Conservation (phyloP, 2,329 filamentous ascomycete species). For the Apiospora saccharicola region DNA sequence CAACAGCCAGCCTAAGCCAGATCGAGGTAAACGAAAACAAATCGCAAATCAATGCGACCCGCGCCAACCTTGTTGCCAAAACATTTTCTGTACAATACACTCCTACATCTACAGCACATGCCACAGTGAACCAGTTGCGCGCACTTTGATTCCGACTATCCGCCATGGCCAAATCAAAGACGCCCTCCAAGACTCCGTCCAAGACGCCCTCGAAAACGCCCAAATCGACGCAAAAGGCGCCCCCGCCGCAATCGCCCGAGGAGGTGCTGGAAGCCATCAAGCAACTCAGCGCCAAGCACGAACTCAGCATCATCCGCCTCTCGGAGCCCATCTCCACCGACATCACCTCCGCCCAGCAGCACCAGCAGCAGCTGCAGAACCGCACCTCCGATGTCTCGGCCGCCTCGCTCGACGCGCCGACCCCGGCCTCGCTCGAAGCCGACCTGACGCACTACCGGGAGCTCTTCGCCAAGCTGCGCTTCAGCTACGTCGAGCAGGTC, state of each 20-base stretch:
- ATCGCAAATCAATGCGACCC: background rate
- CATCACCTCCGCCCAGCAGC: constrained; percentile 47
- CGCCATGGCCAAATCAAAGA: constrained; percentile 24
- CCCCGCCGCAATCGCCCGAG: constrained; percentile 36
- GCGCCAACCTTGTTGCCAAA: background rate
- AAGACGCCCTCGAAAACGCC: constrained; percentile 7
- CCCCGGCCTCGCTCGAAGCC: constrained; percentile 79
- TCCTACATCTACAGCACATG: background rate
- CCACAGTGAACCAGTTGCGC: background rate
- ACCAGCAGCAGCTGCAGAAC: constrained; percentile 39
- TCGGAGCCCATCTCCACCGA: constrained; percentile 74
- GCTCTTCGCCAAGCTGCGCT: constrained; percentile 93
- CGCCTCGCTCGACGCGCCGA: constrained; percentile 69
- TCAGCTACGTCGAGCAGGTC: constrained; percentile 97
- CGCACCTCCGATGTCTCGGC: constrained; percentile 78
- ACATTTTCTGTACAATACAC: background rate
- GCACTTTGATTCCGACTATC: background rate
- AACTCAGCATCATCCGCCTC: constrained; percentile 78
- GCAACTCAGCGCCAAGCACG: constrained; percentile 62
- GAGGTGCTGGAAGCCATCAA: constrained; percentile 57
- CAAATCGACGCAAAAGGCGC: background rate
- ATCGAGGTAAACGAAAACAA: constrained; percentile 18
- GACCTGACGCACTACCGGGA: constrained; percentile 93
- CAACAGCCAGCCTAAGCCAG: constrained; percentile 1
- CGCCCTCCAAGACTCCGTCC: background rate